Conservation (phyloP, 805 yeast species). For the Lachancea meyersii region DNA sequence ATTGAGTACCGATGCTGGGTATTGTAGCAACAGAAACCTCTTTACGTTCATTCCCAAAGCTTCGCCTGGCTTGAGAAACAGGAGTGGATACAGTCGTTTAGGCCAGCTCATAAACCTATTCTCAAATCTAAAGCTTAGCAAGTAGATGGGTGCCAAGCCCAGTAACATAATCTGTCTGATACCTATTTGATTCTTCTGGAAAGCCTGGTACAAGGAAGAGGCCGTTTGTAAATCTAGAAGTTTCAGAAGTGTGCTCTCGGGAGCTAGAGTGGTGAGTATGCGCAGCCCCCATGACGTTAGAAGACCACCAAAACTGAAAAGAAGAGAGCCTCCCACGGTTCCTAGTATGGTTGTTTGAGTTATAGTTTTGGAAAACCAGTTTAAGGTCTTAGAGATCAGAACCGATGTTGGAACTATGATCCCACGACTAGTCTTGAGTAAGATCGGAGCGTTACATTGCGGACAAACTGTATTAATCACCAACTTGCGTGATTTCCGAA, state of each 20-base stretch:
- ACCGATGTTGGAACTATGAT: constrained; percentile 13
- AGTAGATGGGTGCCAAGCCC: constrained; percentile 6
- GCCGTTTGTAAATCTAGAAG: constrained; percentile 3
- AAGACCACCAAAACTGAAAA: constrained; percentile 5
- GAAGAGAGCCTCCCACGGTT: constrained; percentile 5
- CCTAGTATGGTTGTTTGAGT: constrained; percentile 6
- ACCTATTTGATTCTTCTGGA: constrained; percentile 5
- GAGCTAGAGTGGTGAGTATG: constrained; percentile 8
- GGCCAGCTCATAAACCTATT: constrained; percentile 6
- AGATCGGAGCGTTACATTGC: constrained; percentile 27
- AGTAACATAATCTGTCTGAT: constrained; percentile 4
- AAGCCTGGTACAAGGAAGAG: constrained; percentile 4
- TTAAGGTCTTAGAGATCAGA: constrained; percentile 8
- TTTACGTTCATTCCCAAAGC: constrained; percentile 3
- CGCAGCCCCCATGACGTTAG: constrained; percentile 7
- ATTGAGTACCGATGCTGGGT: constrained; percentile 6
- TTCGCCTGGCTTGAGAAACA: constrained; percentile 6
- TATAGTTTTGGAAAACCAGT: constrained; percentile 4
- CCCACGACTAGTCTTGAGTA: constrained; percentile 11
- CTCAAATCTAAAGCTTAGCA: constrained; percentile 6
- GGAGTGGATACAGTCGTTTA: constrained; percentile 6
- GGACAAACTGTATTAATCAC: constrained; percentile 27
- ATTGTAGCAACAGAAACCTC: constrained; percentile 7
- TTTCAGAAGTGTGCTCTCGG: constrained; percentile 9
- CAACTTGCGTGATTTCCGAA: constrained; percentile 5